Evolutionary conservation across 2,329 filamentous ascomycete species (phyloP).

Genomic region (Exophiala aquamarina): DNA sequence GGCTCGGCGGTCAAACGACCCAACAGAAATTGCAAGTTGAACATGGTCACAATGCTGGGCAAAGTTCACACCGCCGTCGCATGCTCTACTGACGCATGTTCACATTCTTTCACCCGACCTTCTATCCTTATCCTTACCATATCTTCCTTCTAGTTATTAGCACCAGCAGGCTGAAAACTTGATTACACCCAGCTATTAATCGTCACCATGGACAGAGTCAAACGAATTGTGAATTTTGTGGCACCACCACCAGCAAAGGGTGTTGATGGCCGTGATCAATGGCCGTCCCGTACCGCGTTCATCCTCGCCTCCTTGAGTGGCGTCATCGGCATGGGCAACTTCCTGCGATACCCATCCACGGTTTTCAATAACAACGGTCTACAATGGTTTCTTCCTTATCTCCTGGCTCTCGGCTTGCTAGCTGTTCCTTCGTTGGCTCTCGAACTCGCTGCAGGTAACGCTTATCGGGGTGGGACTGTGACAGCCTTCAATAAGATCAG

Average conservation of each 20-base stretch:
- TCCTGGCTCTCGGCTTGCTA: slow-evolving; percentile 53
- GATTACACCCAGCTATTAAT: background rate
- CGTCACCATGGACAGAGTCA: slow-evolving; percentile 9
- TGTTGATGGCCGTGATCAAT: slow-evolving; percentile 52
- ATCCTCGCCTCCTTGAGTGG: slow-evolving; percentile 60
- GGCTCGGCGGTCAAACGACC: no score
- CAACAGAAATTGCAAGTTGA: no score
- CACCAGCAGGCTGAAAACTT: background rate
- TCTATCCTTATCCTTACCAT: background rate
- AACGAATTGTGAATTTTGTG: slow-evolving; percentile 32
- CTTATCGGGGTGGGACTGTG: slow-evolving; percentile 53
- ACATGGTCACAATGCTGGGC: no score
- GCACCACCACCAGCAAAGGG: slow-evolving; percentile 36
- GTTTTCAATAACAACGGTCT: slow-evolving; percentile 58
- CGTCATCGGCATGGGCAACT: slow-evolving; percentile 58
- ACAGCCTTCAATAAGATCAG: slow-evolving; percentile 53
- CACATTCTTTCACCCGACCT: background rate
- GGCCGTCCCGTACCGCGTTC: slow-evolving; percentile 57
- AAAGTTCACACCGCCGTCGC: background rate
- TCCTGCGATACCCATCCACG: slow-evolving; percentile 56
- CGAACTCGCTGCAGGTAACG: slow-evolving; percentile 50
- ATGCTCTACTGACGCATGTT: background rate
- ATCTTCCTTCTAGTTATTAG: background rate
- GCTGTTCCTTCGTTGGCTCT: slow-evolving; percentile 54
- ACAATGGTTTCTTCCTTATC: slow-evolving; percentile 58